Conservation (phyloP, 345 rosid genomes). For the Camelina sativa region DNA sequence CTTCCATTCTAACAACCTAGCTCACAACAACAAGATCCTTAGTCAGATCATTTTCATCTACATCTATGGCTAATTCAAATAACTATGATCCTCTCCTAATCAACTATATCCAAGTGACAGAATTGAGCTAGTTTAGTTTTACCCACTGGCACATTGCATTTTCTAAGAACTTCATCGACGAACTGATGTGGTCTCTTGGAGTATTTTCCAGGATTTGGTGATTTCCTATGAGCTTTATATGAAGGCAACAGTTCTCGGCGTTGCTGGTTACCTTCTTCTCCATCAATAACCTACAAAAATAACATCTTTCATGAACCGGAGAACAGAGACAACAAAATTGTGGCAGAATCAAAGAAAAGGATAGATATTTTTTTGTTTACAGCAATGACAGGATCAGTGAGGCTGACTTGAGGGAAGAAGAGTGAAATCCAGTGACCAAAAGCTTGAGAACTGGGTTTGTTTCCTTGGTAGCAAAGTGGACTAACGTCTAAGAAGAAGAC, state of each 20-base stretch:
- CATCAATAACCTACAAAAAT: conserved; percentile 79
- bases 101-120: conserved; percentile 3
- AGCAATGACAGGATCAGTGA: conserved; percentile 80
- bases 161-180: conserved; percentile 61
- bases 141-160: conserved; percentile 90
- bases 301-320: conserved; percentile 1
- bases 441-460: conserved; percentile 69
- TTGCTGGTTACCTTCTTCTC: conserved; percentile 69
- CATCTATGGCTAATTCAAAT: conserved; percentile 3
- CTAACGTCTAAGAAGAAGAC: conserved; percentile 89
- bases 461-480: conserved; percentile 86
- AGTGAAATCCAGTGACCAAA: conserved; percentile 86
- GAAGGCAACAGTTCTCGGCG: conserved; percentile 80
- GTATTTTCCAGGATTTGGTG: conserved; percentile 48
- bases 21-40: conserved; percentile 26
- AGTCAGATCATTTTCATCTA: conserved; percentile 20
- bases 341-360: not conserved
- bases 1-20: conserved; percentile 73
- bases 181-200: conserved; percentile 52
- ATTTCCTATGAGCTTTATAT: conserved; percentile 78
- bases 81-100: not conserved
- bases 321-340: not conserved
- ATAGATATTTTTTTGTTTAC: conserved; percentile 47
- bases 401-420: conserved; percentile 83
- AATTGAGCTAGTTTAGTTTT: conserved; percentile 26